These are phyloP conservation scores for Articulospora tetracladia DNA, from an alignment of 495 filamentous ascomycete genomes.

Conservation along the genomic window DNA sequence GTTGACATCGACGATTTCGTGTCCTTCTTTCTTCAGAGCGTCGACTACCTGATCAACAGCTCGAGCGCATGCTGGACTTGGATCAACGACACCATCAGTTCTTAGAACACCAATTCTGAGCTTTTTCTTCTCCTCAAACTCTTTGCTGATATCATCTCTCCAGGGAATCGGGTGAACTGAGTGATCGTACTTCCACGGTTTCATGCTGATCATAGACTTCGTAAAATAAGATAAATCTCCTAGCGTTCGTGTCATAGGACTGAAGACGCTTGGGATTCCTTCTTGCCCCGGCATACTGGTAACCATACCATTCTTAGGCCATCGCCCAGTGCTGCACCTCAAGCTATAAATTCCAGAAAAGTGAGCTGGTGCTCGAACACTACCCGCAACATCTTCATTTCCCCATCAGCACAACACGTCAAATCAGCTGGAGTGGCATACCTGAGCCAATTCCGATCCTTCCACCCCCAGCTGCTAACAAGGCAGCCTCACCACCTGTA, in stretches of 20 bases:
- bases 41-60: constrained; percentile 67
- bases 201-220: constrained; percentile 71
- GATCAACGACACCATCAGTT: constrained; percentile 83
- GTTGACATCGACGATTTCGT: constrained; percentile 70
- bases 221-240: constrained; percentile 84
- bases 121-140: constrained; percentile 54
- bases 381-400: constrained; percentile 73
- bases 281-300: constrained; percentile 96
- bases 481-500: constrained; percentile 83
- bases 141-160: constrained; percentile 55
- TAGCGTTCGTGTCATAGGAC: constrained; percentile 88
- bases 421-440: not conserved
- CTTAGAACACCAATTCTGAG: constrained; percentile 75
- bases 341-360: constrained; percentile 89
- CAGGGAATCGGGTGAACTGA: constrained; percentile 82
- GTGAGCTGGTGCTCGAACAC: constrained; percentile 83
- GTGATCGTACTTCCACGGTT: constrained; percentile 90
- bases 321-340: constrained; percentile 91
- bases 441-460: constrained; percentile 91
- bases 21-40: constrained; percentile 66
- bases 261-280: constrained; percentile 84
- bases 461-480: constrained; percentile 79
- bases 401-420: not conserved
- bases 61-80: constrained; percentile 77
- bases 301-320: constrained; percentile 80